Evolutionary conservation across 2,329 filamentous ascomycete genomes (phyloP), one percentile per base, ranked within the genome.

Genomic region (Beauveria sp.): DNA sequence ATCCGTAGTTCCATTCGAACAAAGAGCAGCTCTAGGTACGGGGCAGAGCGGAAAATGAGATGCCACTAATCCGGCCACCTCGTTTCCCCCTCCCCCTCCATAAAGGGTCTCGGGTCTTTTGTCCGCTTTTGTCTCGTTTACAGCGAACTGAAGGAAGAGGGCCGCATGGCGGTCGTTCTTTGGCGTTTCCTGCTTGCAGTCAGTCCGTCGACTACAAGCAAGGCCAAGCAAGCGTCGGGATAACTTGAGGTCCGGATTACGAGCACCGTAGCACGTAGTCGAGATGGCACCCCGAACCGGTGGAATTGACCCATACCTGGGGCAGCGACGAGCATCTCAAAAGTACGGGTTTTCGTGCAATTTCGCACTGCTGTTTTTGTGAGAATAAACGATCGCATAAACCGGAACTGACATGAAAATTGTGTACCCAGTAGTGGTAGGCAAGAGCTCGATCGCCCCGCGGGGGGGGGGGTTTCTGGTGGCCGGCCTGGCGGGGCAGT

Each of bases 211-310:
- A 28, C 8, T 20, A 26, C 31, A 16, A 45, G n/a, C 3, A 26
- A 26, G n/a, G 28, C 31, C 31, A 46, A 40, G 10, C 49, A 60
- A 45, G 24, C 10, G 14, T 28, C 48, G 57, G 57, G n/a, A 38
- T 18, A 52, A 60, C 26, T 53, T 52, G 38, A 60, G 14, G 57
- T 26, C 48, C 57, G 48, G 38, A 60, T 60, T 53, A 60, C 26
- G 31, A 34, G 31, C 31, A 4, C 31, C 10, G 31, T 34, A 34
- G 43, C 43, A 42, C 54, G 12, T 34, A 34, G 31, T 34, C 31
- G 12, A 34, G 31, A 34, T 14, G 31, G 5, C 31, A 34, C 31
- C 12, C 12, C 12, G 31, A 34, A 34, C 31, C 5, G 31, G 10
- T 34, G 31, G 4, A 34, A 34, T 12, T 34, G 31, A 34, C 12